phyloP scores from a whole-genome alignment of 2,329 filamentous ascomycete genomes.

The Xylaria sp. region DNA sequence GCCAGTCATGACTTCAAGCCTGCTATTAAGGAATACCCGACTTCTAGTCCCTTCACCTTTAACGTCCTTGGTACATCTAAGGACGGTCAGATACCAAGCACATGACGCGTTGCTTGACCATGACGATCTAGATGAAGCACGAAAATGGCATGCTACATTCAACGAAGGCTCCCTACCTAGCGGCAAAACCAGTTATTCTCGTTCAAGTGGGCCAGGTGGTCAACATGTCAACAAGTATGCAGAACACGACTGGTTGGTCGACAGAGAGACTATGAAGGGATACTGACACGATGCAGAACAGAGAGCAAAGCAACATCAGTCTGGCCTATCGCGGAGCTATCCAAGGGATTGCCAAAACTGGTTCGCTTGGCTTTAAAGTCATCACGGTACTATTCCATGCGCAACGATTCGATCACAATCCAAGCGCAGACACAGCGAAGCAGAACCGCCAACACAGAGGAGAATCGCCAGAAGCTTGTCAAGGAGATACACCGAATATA shows the following conservation, averaged over 20 bases:
- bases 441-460: conserved; percentile 61
- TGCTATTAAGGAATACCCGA: conserved; percentile 4
- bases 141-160: conserved; percentile 62
- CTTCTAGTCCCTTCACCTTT: neutral
- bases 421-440: conserved; percentile 66
- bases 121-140: conserved; percentile 61
- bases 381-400: conserved; percentile 64
- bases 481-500: conserved; percentile 62
- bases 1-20: conserved; percentile 26
- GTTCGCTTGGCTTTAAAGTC: conserved; percentile 58
- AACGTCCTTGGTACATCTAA: conserved; percentile 22
- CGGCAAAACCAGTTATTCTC: conserved; percentile 63
- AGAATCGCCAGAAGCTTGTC: conserved; percentile 61
- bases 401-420: conserved; percentile 63
- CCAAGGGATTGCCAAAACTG: conserved; percentile 57
- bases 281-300: conserved; percentile 54
- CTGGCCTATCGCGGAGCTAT: conserved; percentile 61
- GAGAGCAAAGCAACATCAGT: conserved; percentile 68
- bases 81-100: conserved; percentile 51
- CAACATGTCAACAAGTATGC: conserved; percentile 71
- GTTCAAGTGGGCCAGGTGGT: conserved; percentile 70
- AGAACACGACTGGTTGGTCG: neutral
- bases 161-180: conserved; percentile 56
- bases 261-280: neutral
- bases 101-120: conserved; percentile 62